Percentiles rank a stretch among this genome's conserved stretches.
phyloP scores from a whole-genome alignment of 441 rosid genomes.

The Hypseocharis bilobata region DNA sequence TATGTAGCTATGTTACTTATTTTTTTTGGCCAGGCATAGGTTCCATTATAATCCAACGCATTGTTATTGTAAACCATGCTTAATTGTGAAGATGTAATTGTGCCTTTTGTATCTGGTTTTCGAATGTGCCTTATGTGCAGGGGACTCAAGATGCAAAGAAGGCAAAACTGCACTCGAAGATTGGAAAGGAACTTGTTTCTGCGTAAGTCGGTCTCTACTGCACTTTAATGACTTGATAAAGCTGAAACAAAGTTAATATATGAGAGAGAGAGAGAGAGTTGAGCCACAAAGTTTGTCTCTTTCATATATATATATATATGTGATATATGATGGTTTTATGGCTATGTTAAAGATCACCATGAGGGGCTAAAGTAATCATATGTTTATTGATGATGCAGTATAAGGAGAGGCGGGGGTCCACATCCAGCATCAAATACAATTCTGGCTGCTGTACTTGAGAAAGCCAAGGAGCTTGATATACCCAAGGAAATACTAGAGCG shows the following conservation, averaged over 20 bases:
- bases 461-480: slow-evolving; percentile 74
- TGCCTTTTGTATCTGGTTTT: slow-evolving; percentile 17
- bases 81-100: neutral
- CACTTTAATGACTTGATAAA: neutral
- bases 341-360: neutral
- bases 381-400: slow-evolving; percentile 39
- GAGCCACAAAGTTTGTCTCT: neutral
- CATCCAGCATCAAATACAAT: slow-evolving; percentile 58
- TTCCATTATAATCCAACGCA: no score
- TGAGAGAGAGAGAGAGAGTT: no score
- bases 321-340: neutral
- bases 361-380: slow-evolving; percentile 7
- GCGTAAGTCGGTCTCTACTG: slow-evolving; percentile 47
- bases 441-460: slow-evolving; percentile 70
- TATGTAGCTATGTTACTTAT: neutral
- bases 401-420: slow-evolving; percentile 68
- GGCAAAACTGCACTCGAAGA: slow-evolving; percentile 58
- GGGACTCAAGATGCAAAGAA: slow-evolving; percentile 80
- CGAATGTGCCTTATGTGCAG: slow-evolving; percentile 32
- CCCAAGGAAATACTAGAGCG: slow-evolving; percentile 90
- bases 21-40: neutral
- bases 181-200: slow-evolving; percentile 82
- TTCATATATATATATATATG: neutral
- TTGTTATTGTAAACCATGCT: neutral
- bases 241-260: neutral